Evolutionary conservation across 108 stramenopile species (phyloP).

Genomic region (Fragilaria radians): DNA sequence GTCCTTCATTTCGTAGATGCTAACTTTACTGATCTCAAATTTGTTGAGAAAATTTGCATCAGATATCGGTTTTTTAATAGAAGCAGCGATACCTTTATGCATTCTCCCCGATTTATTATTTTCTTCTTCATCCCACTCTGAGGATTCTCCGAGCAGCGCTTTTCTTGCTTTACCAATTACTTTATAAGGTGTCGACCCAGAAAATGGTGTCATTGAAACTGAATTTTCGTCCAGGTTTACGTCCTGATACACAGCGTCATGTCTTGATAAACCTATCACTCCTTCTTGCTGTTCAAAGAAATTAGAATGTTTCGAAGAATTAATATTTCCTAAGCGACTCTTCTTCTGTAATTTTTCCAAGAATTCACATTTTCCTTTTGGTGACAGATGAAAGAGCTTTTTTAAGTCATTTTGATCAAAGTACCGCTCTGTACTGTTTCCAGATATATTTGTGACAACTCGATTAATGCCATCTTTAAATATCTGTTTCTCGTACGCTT

Average conservation of each 20-base stretch:
- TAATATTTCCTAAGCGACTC: slow-evolving; percentile 7
- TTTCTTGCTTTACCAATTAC: not conserved
- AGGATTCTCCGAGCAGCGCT: not conserved
- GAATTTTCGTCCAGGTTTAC: slow-evolving; percentile 3
- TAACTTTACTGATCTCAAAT: not conserved
- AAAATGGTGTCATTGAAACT: slow-evolving; percentile 15
- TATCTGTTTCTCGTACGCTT: slow-evolving; percentile 69
- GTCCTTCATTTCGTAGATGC: not conserved
- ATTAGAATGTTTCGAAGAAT: slow-evolving; percentile 27
- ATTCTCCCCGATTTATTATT: no score
- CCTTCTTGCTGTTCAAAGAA: slow-evolving; percentile 37
- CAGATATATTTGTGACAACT: slow-evolving; percentile 34
- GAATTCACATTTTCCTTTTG: slow-evolving; percentile 51
- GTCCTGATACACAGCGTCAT: slow-evolving; percentile 54
- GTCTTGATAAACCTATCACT: slow-evolving; percentile 69
- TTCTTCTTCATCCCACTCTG: not conserved
- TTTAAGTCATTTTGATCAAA: slow-evolving; percentile 60
- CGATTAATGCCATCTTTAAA: slow-evolving; percentile 80
- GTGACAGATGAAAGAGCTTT: slow-evolving; percentile 56
- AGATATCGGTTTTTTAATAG: not conserved
- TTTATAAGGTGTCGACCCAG: slow-evolving; percentile 7
- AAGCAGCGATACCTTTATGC: no score
- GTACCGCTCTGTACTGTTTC: slow-evolving; percentile 55
- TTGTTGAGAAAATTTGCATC: not conserved
- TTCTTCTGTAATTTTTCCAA: slow-evolving; percentile 44